Conservation (phyloP, 2,329 filamentous ascomycete species). For the Cladosporium sp. region DNA sequence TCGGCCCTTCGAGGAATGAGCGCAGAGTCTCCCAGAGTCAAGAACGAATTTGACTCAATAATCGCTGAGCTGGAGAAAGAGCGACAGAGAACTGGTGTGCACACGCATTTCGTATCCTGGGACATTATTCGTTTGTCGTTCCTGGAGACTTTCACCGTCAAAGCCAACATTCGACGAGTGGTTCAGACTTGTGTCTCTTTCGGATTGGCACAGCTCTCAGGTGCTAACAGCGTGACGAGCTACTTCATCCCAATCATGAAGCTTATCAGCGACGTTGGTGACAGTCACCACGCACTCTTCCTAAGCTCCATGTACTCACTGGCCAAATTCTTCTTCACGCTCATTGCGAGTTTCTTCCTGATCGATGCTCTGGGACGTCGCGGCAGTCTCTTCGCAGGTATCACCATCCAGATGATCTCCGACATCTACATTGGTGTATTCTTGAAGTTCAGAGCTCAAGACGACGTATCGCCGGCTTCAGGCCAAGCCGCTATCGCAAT, state of each 20-base stretch:
- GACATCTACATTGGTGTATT: slow-evolving; percentile 41
- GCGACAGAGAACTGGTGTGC: slow-evolving; percentile 10
- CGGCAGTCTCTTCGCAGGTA: slow-evolving; percentile 32
- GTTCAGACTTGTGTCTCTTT: slow-evolving; percentile 15
- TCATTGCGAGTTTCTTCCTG: slow-evolving; percentile 43
- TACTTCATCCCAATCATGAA: slow-evolving; percentile 43
- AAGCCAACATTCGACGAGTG: slow-evolving; percentile 17
- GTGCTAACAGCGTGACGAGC: slow-evolving; percentile 42
- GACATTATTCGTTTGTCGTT: not conserved
- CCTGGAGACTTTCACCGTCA: slow-evolving; percentile 18
- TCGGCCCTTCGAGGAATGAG: slow-evolving; percentile 26
- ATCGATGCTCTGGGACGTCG: slow-evolving; percentile 39
- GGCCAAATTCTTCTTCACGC: slow-evolving; percentile 40
- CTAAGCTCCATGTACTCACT: slow-evolving; percentile 42
- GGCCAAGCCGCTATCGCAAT: slow-evolving; percentile 40
- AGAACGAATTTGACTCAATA: not conserved
- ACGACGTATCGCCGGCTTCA: slow-evolving; percentile 25
- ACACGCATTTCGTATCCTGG: not conserved
- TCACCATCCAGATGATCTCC: slow-evolving; percentile 37
- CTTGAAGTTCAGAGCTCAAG: slow-evolving; percentile 33
- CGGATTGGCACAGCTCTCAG: slow-evolving; percentile 38
- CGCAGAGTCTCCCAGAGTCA: not conserved
- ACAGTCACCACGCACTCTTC: slow-evolving; percentile 34
- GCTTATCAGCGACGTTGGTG: slow-evolving; percentile 33
- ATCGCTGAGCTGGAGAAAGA: slow-evolving; percentile 12